A percentile compares a stretch with the other conserved stretches of the same genome.
These are phyloP conservation scores for Aspergillus novoparasiticus DNA, from an alignment of 2,329 filamentous ascomycete genomes.

Conservation along the genomic window DNA sequence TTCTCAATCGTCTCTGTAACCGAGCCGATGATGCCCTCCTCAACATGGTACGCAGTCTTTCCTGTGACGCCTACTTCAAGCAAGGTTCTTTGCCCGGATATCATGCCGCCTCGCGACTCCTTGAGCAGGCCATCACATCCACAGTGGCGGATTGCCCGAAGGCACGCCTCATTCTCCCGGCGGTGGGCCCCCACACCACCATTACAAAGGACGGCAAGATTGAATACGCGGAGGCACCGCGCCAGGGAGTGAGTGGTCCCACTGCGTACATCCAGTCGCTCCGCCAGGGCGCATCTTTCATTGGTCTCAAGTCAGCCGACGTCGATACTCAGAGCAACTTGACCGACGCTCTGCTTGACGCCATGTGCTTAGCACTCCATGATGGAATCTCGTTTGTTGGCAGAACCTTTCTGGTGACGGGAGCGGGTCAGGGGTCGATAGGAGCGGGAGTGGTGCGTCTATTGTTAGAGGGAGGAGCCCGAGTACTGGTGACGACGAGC, in stretches of 20 bases:
- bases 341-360: slow-evolving; percentile 64
- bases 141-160: slow-evolving; percentile 10
- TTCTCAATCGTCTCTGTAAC: background rate
- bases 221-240: slow-evolving; percentile 15
- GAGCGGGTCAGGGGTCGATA: slow-evolving; percentile 95
- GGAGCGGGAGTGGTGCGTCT: slow-evolving; percentile 96
- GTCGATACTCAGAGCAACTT: slow-evolving; percentile 84
- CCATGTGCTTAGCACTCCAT: too few relatives aligned
- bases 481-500: slow-evolving; percentile 94
- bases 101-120: background rate
- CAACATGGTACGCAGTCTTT: background rate
- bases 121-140: slow-evolving; percentile 3
- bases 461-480: slow-evolving; percentile 92
- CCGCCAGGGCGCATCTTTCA: background rate
- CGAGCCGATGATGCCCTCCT: background rate
- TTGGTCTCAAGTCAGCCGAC: slow-evolving; percentile 87
- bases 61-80: background rate
- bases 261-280: too few relatives aligned
- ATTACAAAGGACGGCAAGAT: slow-evolving; percentile 96
- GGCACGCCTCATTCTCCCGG: slow-evolving; percentile 9
- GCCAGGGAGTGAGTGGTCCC: too few relatives aligned
- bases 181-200: slow-evolving; percentile 67
- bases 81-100: background rate
- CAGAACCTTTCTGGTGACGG: slow-evolving; percentile 97
- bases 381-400: slow-evolving; percentile 44